phyloP scores from a whole-genome alignment of 139 green algal genomes.

The Chlamydomonas asymmetrica region DNA sequence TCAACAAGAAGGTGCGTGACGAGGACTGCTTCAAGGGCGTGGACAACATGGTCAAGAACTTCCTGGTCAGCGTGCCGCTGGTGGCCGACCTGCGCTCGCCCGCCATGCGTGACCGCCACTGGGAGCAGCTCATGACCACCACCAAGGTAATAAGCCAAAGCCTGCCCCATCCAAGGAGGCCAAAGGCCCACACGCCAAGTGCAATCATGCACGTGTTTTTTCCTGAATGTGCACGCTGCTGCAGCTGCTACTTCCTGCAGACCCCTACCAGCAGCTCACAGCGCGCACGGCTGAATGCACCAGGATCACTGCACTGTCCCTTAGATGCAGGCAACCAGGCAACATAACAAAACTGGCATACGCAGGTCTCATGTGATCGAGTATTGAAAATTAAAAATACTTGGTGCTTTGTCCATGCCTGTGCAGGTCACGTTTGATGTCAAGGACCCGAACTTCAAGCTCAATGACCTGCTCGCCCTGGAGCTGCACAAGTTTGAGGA shows the following conservation, averaged over 20 bases:
- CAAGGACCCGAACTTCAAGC: conserved; percentile 68
- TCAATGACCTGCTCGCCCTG: conserved; percentile 82
- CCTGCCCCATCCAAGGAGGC: too few species aligned
- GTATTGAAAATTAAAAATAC: not conserved
- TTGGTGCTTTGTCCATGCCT: not conserved
- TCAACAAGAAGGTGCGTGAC: conserved; percentile 69
- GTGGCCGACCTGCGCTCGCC: conserved; percentile 76
- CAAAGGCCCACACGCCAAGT: too few species aligned
- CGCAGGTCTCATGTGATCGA: too few species aligned
- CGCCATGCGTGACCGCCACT: conserved; percentile 79
- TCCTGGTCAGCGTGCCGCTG: conserved; percentile 77
- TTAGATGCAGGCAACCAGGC: too few species aligned
- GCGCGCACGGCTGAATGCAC: too few species aligned
- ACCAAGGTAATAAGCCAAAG: too few species aligned
- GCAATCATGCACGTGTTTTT: too few species aligned
- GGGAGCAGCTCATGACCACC: conserved; percentile 78
- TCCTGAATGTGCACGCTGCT: too few species aligned
- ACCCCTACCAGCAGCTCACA: too few species aligned
- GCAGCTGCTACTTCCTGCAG: too few species aligned
- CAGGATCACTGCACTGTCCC: too few species aligned
- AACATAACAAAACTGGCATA: too few species aligned
- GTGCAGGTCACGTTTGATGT: conserved; percentile 51
- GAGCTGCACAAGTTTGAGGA: conserved; percentile 92
- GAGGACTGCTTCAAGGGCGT: conserved; percentile 74
- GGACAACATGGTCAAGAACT: conserved; percentile 78